Base-by-base conservation (phyloP, 1,139 yeast species). In the Scheffersomyces quercinus region DNA sequence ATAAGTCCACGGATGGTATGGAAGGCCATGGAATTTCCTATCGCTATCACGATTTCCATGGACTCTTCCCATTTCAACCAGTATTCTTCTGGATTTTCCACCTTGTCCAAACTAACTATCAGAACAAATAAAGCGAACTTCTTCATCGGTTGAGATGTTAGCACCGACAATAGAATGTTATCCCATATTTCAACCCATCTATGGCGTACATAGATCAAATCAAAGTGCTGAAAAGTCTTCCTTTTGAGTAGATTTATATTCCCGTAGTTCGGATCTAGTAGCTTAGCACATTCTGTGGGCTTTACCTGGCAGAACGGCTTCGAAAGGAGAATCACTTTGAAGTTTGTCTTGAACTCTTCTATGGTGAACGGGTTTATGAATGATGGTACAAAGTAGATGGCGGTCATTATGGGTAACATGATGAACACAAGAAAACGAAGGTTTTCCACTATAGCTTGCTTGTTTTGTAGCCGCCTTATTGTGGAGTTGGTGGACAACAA, bases 131-230 rank as follows among this genome's bases (percentile, higher is more conserved):
- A 29, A 5, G 32, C 4, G 10, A 37, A n/a, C 15, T 36, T 28
- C 33, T 42, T 46, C 29, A 39, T 34, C 2, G 45, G 37, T 10
- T 42, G 33, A 3, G 36, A 16, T 12, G 40, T 37, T 20, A 50
- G 14, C 12, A 45, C 14, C 5, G 20, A 16, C 14, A 52, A 32
- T 6, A 53, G 26, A 11, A 35, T 31, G 5, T 37, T 39, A 38
- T 59, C 63, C 44, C 54, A 47, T 9, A 29, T 29, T 12, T 51
- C 53, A n/a, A 58, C 43, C 8, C 42, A 37, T 15, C 8, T 40
- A 36, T 58, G 55, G 6, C 59, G 52, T 10, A 58, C 44, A 35
- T 59, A 58, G 5, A 56, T 44, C 11, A 55, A 38, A 3, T 58
- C 62, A 35, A 49, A 54, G 29, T 48, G 28, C 28, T 47, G 42